Percentiles rank a stretch among this genome's conserved stretches.
These are phyloP conservation scores for Camellia granthamiana DNA, from an alignment of 148 eudicot genomes.

Conservation along the genomic window DNA sequence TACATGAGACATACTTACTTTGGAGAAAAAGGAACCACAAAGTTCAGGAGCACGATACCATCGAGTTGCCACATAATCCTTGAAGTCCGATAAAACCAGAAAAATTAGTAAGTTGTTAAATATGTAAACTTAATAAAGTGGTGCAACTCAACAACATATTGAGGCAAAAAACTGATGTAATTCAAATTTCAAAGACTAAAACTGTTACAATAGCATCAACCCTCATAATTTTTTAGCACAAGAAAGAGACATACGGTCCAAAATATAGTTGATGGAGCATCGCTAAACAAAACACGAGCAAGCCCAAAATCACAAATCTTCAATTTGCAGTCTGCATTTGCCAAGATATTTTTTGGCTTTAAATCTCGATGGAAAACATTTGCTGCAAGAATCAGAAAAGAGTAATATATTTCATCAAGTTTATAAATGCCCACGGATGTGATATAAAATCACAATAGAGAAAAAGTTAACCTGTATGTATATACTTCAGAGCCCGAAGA, in stretches of 20 bases:
- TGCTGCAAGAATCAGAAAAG: conserved; percentile 31
- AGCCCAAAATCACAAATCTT: conserved; percentile 68
- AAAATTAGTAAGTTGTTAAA: conserved; percentile 1
- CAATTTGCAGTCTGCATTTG: conserved; percentile 64
- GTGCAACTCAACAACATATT: not conserved
- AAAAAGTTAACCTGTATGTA: conserved; percentile 49
- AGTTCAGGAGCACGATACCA: conserved; percentile 99
- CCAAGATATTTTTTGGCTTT: conserved; percentile 59
- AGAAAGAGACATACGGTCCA: conserved; percentile 50
- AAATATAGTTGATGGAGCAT: conserved; percentile 56
- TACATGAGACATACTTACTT: conserved; percentile 40
- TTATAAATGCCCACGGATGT: not conserved
- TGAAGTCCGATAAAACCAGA: conserved; percentile 18
- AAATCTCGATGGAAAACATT: conserved; percentile 56
- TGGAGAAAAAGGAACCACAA: conserved; percentile 95
- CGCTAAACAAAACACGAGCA: conserved; percentile 54
- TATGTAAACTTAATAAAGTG: not conserved
- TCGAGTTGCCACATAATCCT: conserved; percentile 96
- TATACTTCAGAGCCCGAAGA: conserved; percentile 62
- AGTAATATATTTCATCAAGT: not conserved
- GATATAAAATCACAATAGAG: not conserved
- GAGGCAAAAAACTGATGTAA: not conserved
- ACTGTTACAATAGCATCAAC: not conserved
- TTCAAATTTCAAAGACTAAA: not conserved
- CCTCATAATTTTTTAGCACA: not conserved